A percentile compares a stretch with the other conserved stretches of the same genome.
phyloP scores from a whole-genome alignment of 768 basidiomycete genomes.

The Pleurotus pulmonarius region DNA sequence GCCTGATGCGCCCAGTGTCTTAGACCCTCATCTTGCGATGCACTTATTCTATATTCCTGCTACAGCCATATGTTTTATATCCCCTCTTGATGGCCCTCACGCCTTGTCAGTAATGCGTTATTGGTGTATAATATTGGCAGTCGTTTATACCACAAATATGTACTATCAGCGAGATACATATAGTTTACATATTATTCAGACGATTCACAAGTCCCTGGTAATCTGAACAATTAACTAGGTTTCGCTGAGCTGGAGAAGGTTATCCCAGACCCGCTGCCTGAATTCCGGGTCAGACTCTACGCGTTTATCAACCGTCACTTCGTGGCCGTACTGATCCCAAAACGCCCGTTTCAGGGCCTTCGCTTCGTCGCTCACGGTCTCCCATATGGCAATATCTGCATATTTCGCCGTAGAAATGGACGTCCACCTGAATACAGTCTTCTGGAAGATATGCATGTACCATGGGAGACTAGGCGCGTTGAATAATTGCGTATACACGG shows the following conservation, averaged over 20 bases:
- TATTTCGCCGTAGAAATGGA: neutral
- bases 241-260: conserved; percentile 1
- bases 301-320: neutral
- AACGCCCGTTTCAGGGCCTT: neutral
- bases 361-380: conserved; percentile 3
- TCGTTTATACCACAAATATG: too few species aligned
- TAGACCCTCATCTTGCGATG: too few species aligned
- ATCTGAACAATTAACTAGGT: neutral
- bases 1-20: too few species aligned
- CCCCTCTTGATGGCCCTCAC: too few species aligned
- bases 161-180: too few species aligned
- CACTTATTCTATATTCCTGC: too few species aligned
- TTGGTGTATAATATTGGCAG: too few species aligned
- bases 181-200: too few species aligned
- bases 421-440: neutral
- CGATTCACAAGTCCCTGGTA: too few species aligned
- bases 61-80: too few species aligned
- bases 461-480: conserved; percentile 1
- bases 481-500: neutral
- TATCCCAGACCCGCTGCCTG: conserved; percentile 3
- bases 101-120: too few species aligned
- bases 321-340: conserved; percentile 4
- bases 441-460: neutral
- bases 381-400: neutral
- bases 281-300: neutral